Conservation (phyloP, 345 rosid genomes). For the Boechera retrofracta region DNA sequence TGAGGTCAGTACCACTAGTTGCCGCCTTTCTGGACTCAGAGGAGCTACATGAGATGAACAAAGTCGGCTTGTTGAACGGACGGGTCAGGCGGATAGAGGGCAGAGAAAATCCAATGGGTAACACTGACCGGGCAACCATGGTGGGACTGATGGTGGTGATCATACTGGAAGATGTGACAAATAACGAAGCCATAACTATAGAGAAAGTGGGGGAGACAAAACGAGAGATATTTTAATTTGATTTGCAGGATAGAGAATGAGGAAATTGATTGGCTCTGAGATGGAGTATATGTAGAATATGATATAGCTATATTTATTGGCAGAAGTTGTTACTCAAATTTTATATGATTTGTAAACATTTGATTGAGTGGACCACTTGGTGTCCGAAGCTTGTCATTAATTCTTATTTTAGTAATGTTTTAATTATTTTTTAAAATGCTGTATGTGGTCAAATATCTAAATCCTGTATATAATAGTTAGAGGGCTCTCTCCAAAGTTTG, state of each 20-base stretch:
- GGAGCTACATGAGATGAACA: constrained; percentile 34
- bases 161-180: constrained; percentile 14
- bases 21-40: constrained; percentile 24
- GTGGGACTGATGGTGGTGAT: constrained; percentile 20
- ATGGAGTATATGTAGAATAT: constrained; percentile 12
- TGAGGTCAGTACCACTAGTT: constrained; percentile 16
- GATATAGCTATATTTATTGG: constrained; percentile 22
- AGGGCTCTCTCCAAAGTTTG: too few species aligned
- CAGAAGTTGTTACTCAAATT: background rate
- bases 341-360: background rate
- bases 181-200: constrained; percentile 31
- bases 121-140: constrained; percentile 7
- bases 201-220: background rate
- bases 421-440: too few species aligned
- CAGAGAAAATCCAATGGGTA: constrained; percentile 17
- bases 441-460: too few species aligned
- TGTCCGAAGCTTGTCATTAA: background rate
- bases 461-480: too few species aligned
- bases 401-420: too few species aligned
- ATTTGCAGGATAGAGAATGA: constrained; percentile 21
- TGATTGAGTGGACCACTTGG: background rate
- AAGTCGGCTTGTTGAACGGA: constrained; percentile 25
- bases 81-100: constrained; percentile 19
- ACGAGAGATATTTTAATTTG: background rate
- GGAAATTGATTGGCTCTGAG: constrained; percentile 13